Evolutionary conservation across 2,329 filamentous ascomycete genomes (phyloP).

Genomic region (Fusarium bulbicola): DNA sequence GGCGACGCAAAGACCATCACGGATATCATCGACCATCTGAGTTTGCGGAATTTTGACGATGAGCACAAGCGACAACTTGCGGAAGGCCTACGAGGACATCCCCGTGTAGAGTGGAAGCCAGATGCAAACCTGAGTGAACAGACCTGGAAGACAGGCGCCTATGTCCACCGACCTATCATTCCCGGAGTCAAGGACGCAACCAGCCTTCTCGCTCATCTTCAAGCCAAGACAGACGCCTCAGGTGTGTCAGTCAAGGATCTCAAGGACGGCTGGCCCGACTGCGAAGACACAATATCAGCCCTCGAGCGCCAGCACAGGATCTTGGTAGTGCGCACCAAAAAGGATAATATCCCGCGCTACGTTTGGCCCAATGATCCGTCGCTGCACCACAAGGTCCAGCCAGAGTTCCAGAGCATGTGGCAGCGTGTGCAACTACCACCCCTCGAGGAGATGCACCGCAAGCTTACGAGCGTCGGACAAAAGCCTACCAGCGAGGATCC

Average conservation of each 20-base stretch:
- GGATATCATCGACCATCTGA: constrained; percentile 84
- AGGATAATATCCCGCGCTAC: constrained; percentile 85
- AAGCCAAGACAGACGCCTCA: constrained; percentile 81
- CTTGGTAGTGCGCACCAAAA: constrained; percentile 88
- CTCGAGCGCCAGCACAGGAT: constrained; percentile 83
- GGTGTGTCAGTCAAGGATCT: constrained; percentile 88
- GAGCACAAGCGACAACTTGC: constrained; percentile 71
- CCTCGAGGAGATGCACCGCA: constrained; percentile 78
- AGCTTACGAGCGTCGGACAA: constrained; percentile 79
- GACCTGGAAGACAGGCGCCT: constrained; percentile 75
- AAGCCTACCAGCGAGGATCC: constrained; percentile 87
- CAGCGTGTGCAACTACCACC: constrained; percentile 80
- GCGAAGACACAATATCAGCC: constrained; percentile 78
- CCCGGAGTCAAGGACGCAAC: constrained; percentile 79
- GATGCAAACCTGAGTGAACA: constrained; percentile 70
- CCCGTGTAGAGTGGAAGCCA: constrained; percentile 65
- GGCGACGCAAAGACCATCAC: constrained; percentile 74
- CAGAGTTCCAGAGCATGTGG: constrained; percentile 87
- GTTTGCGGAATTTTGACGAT: constrained; percentile 70
- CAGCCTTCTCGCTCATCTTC: constrained; percentile 82
- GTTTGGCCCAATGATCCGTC: constrained; percentile 90
- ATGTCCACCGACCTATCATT: constrained; percentile 84
- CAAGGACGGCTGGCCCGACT: constrained; percentile 94
- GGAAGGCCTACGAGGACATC: constrained; percentile 72
- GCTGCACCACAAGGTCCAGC: constrained; percentile 78